Conservation (phyloP, 73 alveolate species). For the Paramecium sexaurelia region DNA sequence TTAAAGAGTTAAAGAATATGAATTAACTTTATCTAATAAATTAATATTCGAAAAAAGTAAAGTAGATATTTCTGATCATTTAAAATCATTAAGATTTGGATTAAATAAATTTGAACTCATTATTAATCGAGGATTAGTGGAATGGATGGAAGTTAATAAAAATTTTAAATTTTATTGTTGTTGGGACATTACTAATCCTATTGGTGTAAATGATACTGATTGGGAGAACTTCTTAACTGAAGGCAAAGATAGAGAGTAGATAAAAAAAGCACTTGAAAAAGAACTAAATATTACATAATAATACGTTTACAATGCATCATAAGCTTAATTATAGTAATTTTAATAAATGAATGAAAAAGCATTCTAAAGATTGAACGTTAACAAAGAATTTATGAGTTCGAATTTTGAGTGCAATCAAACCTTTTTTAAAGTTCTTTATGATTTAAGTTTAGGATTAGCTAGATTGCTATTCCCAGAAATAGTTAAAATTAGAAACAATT, state of each 20-base stretch:
- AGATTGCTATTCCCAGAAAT: constrained; percentile 38
- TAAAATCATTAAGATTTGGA: constrained; percentile 26
- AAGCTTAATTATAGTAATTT: neutral
- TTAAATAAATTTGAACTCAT: constrained; percentile 38
- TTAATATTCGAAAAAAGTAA: constrained; percentile 24
- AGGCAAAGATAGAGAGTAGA: neutral
- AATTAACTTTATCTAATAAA: neutral
- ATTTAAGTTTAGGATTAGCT: constrained; percentile 38
- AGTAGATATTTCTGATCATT: constrained; percentile 50
- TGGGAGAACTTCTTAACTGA: constrained; percentile 20
- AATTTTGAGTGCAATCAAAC: neutral
- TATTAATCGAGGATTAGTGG: constrained; percentile 15
- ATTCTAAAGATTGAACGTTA: constrained; percentile 20
- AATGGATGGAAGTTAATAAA: constrained; percentile 53
- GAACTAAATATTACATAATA: neutral
- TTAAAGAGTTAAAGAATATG: constrained; percentile 13
- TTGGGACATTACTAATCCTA: neutral
- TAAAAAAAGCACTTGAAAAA: constrained; percentile 36
- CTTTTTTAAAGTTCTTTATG: constrained; percentile 3
- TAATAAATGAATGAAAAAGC: constrained; percentile 13
- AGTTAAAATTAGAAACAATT: constrained; percentile 19
- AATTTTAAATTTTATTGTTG: neutral
- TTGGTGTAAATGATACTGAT: constrained; percentile 27
- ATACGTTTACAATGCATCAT: constrained; percentile 35
- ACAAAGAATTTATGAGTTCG: constrained; percentile 31